Evolutionary conservation across 23 red algal species (phyloP), one percentile per base, ranked within the genome.

Genomic region (Gracilaria domingensis): DNA sequence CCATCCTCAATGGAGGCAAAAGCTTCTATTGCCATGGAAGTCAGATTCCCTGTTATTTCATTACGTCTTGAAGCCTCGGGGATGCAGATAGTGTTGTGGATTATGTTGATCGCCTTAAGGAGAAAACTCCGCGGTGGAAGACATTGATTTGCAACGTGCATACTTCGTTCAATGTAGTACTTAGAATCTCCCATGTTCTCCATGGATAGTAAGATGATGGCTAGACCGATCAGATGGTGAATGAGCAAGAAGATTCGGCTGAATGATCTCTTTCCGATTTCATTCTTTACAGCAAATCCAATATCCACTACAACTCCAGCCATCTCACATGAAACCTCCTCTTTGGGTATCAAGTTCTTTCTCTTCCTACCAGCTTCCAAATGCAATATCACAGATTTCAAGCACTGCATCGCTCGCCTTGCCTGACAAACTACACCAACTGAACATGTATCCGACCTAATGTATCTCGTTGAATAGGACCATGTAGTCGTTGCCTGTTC

Each of bases 81-180:
- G 14, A 75, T 24, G 25, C 48, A 69, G 21, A 45, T 86, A 28
- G 82, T 65, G 0, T 51, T 12, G n/a, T 67, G 61, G 23, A 55
- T 74, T 24, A 61, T 55, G 66, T 37, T 69, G 61, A 72, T 61
- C 18, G 37, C 2, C 24, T 17, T 25, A 5, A 45, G 38, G 48
- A 55, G 36, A 51, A 72, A 71, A 74, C 61, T 86, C 61, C 49
- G 36, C 36, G 38, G 39, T 1, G 82, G 59, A 71, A 86, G 57
- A 64, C 75, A 90, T 81, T 80, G 54, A 1, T 30, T 76, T 16
- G 75, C 57, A 20, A 90, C 39, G 48, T 49, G 38, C 37, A 66
- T 30, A 69, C 87, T 65, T 56, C 26, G 25, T 35, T 90, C 73
- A 66, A 81, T 35, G 39, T 90, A 90, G 62, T 90, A 90, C 25